Conservation (phyloP, 805 yeast species). For the Phaffomyces thermotolerans region DNA sequence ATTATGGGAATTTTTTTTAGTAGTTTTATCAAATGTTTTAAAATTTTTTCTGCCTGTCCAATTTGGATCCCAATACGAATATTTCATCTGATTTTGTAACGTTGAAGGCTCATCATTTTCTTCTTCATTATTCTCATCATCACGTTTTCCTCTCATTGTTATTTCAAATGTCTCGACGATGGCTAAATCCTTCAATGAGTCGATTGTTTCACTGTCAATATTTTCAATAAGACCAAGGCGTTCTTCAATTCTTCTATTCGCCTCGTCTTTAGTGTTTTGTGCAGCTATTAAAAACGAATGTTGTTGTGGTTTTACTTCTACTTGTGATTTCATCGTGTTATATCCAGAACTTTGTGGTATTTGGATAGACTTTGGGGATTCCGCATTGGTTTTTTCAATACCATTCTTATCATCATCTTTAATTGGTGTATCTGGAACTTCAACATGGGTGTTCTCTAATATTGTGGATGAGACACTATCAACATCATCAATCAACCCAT, state of each 20-base stretch:
- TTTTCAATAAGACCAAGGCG: conserved; percentile 11
- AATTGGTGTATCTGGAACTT: background rate
- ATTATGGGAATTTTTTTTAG: conserved; percentile 12
- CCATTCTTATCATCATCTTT: background rate
- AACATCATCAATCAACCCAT: background rate
- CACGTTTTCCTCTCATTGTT: background rate
- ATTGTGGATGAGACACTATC: background rate
- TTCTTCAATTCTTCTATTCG: conserved; percentile 16
- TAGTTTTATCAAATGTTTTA: conserved; percentile 31
- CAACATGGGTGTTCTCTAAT: background rate
- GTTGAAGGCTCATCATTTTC: conserved; percentile 1
- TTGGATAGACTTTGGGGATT: background rate
- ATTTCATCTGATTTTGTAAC: conserved; percentile 4
- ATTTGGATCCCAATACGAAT: conserved; percentile 9
- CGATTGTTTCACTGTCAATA: conserved; percentile 21
- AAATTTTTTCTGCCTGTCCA: conserved; percentile 32
- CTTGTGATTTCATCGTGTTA: background rate
- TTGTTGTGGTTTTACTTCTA: background rate
- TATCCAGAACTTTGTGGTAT: background rate
- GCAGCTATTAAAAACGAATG: conserved; percentile 15
- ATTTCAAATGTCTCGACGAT: conserved; percentile 27
- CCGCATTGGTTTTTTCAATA: background rate
- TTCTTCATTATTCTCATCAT: background rate
- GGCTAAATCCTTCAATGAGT: conserved; percentile 26
- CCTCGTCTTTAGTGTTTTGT: conserved; percentile 14